phyloP scores from a whole-genome alignment of 2,329 filamentous ascomycete genomes.

The Cryphonectria nitschkei region DNA sequence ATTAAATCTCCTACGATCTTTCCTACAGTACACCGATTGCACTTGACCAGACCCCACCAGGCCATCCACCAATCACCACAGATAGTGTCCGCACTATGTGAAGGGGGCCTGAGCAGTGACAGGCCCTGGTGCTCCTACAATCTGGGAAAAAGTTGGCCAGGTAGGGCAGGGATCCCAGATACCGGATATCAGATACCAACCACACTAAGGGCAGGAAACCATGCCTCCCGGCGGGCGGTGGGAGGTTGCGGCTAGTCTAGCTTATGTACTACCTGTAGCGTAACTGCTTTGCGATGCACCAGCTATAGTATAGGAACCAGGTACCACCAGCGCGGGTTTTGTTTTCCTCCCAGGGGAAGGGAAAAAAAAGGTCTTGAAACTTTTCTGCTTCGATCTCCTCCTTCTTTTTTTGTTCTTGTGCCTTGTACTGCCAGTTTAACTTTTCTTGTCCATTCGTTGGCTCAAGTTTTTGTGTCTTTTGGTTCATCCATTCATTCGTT shows the following conservation, averaged over 20 bases:
- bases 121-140: not conserved
- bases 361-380: not conserved
- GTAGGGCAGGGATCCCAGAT: not conserved
- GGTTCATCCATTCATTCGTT: not conserved
- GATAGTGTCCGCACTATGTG: not conserved
- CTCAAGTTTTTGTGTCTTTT: not conserved
- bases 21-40: not conserved
- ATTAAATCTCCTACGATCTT: not conserved
- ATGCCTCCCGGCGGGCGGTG: not conserved
- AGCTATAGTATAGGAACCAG: not conserved
- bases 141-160: conserved; percentile 3
- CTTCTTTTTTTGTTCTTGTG: not conserved
- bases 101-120: not conserved
- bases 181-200: not conserved
- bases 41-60: not conserved
- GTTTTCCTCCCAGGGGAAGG: not conserved
- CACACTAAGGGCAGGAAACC: not conserved
- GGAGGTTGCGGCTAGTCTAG: not conserved
- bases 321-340: not conserved
- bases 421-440: not conserved
- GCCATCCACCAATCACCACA: not conserved
- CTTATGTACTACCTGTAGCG: not conserved
- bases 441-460: conserved; percentile 10
- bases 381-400: not conserved
- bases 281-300: not conserved